A percentile compares a stretch with the other conserved stretches of the same genome.
These are phyloP conservation scores for Ananas comosus DNA, from an alignment of 176 grass and related monocot species.

Conservation along the genomic window DNA sequence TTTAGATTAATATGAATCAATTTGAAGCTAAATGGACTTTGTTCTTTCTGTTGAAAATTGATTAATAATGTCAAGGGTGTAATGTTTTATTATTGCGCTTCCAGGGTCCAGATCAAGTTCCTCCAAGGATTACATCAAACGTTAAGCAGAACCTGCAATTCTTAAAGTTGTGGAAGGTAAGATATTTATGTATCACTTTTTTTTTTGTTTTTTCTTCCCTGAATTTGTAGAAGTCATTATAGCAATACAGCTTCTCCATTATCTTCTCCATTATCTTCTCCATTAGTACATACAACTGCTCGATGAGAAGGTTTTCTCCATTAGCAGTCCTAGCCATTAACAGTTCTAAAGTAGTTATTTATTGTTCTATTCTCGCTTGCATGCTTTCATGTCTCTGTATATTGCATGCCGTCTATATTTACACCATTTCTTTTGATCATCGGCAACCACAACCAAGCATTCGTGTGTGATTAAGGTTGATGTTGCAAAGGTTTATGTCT, in stretches of 20 bases:
- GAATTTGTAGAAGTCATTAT: not conserved
- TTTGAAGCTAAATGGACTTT: not conserved
- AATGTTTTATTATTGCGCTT: constrained; percentile 1
- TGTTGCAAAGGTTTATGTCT: constrained; percentile 6
- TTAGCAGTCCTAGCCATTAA: too few relatives aligned
- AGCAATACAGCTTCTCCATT: too few relatives aligned
- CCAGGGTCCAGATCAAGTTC: constrained; percentile 41
- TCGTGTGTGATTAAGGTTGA: not conserved
- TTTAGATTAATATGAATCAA: not conserved
- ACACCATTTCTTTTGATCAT: not conserved
- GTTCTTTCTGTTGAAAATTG: not conserved
- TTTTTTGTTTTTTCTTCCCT: not conserved
- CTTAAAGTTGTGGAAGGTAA: constrained; percentile 75
- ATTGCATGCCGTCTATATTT: not conserved
- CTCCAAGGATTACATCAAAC: constrained; percentile 88
- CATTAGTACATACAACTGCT: too few relatives aligned
- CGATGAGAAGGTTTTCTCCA: too few relatives aligned
- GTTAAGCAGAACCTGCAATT: constrained; percentile 76
- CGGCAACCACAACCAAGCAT: not conserved
- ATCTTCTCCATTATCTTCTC: too few relatives aligned
- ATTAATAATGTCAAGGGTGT: not conserved
- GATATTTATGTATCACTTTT: not conserved
- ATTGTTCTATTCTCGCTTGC: not conserved
- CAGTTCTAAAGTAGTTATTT: not conserved
- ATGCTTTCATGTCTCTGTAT: not conserved